phyloP scores from a whole-genome alignment of 1,139 yeast genomes.

The Hansenula lynferdii region DNA sequence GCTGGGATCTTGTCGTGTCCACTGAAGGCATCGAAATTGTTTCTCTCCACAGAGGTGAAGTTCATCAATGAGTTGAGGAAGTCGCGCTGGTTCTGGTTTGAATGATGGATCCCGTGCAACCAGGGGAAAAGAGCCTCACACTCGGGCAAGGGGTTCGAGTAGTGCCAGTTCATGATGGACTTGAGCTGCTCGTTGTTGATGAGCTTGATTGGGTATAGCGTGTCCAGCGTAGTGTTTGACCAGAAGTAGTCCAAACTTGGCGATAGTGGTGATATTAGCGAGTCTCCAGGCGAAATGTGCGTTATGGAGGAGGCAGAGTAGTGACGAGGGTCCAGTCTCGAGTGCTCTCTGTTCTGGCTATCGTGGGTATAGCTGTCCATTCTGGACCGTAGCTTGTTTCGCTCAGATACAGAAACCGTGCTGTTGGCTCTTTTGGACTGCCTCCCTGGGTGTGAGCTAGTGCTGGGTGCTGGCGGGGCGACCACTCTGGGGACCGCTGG shows the following conservation, averaged over 20 bases:
- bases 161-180: conserved; percentile 40
- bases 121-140: conserved; percentile 79
- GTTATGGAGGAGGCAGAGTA: conserved; percentile 16
- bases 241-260: no score
- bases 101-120: conserved; percentile 68
- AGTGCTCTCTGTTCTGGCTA: no score
- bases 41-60: conserved; percentile 17
- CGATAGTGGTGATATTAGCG: no score
- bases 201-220: conserved; percentile 23
- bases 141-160: conserved; percentile 50
- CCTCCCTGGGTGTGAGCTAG: no score
- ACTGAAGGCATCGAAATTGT: conserved; percentile 18
- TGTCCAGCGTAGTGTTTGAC: no score
- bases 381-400: conserved; percentile 20
- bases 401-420: conserved; percentile 14
- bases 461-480: no score
- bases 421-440: conserved; percentile 21
- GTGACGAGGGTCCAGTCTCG: conserved; percentile 3
- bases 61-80: conserved; percentile 16
- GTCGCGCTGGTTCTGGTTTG: conserved; percentile 20
- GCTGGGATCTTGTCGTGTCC: conserved; percentile 28
- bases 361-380: no score
- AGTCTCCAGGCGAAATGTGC: no score
- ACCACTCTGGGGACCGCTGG: no score
- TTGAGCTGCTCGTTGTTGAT: conserved; percentile 30